Conservation (phyloP, 2,329 filamentous ascomycete genomes). For the Calonectria pauciramosa region DNA sequence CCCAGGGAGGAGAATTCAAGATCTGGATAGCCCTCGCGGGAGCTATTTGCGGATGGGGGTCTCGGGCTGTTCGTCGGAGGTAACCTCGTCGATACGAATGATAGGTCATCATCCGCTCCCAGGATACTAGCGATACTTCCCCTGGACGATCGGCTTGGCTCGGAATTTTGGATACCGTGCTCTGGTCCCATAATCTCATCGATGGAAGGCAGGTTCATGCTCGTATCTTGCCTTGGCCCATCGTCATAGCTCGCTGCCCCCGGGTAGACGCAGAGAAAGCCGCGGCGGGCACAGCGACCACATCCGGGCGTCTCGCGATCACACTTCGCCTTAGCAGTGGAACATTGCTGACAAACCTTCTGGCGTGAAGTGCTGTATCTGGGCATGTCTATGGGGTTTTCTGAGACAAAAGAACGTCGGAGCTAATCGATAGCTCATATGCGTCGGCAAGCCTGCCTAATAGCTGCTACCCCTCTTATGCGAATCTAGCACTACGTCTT, state of each 20-base stretch:
- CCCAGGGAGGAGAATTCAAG: conserved; percentile 53
- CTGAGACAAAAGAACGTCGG: not conserved
- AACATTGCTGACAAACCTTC: conserved; percentile 56
- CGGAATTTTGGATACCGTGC: not conserved
- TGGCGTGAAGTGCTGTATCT: conserved; percentile 54
- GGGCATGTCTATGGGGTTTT: not conserved
- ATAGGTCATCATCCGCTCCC: not conserved
- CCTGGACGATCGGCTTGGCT: not conserved
- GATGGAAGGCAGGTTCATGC: conserved; percentile 8
- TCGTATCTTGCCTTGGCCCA: not conserved
- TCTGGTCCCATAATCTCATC: not conserved
- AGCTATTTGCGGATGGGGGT: not conserved
- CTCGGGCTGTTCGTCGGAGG: not conserved
- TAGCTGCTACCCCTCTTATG: not conserved
- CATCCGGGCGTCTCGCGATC: conserved; percentile 52
- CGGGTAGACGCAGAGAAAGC: conserved; percentile 49
- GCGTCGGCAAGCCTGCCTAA: not conserved
- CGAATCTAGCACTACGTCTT: not conserved
- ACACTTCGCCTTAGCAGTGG: conserved; percentile 56
- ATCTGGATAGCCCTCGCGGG: not conserved
- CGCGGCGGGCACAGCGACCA: conserved; percentile 48
- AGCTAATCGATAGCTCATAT: not conserved
- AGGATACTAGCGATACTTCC: not conserved
- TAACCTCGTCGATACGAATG: not conserved
- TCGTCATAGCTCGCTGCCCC: not conserved